These are phyloP conservation scores for Rhodotorula sp. DNA, from an alignment of 1,284 basidiomycete genomes.

Conservation along the genomic window DNA sequence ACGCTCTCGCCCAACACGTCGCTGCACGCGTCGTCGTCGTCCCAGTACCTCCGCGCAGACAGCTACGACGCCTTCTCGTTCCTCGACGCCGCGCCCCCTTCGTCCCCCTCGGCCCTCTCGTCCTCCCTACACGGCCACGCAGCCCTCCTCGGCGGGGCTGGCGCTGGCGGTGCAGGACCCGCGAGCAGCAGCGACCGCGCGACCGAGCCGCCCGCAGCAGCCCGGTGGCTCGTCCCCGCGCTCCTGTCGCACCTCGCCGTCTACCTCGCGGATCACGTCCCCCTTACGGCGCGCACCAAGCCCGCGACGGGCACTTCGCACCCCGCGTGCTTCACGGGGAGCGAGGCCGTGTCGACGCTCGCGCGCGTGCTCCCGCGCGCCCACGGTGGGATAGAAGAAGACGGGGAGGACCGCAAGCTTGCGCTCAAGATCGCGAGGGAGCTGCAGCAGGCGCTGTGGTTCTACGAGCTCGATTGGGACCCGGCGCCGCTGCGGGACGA, in stretches of 20 bases:
- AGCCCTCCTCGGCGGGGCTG: too few species aligned
- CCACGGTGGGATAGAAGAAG: too few species aligned
- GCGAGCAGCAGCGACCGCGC: not conserved
- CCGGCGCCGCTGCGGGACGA: not conserved
- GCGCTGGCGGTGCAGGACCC: not conserved
- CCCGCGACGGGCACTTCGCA: constrained; percentile 63
- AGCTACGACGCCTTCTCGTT: not conserved
- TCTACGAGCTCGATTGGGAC: constrained; percentile 73
- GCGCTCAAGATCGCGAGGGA: constrained; percentile 84
- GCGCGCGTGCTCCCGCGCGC: constrained; percentile 41
- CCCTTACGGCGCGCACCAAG: constrained; percentile 66
- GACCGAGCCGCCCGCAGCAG: not conserved
- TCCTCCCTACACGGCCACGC: not conserved
- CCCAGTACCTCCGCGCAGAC: not conserved
- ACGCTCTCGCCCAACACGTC: constrained; percentile 14
- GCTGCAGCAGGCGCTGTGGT: constrained; percentile 87
- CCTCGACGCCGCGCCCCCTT: not conserved
- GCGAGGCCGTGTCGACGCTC: constrained; percentile 79
- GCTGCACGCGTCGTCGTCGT: not conserved
- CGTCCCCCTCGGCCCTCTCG: not conserved
- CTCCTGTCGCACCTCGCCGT: constrained; percentile 85
- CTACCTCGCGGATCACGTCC: constrained; percentile 80
- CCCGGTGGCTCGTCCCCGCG: constrained; percentile 71
- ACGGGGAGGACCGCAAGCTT: constrained; percentile 46
- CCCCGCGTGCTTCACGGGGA: constrained; percentile 84